Percentiles rank a stretch among this genome's conserved stretches.
Conservation (phyloP, 1,284 basidiomycete genomes). For the Phlebopus sp. region DNA sequence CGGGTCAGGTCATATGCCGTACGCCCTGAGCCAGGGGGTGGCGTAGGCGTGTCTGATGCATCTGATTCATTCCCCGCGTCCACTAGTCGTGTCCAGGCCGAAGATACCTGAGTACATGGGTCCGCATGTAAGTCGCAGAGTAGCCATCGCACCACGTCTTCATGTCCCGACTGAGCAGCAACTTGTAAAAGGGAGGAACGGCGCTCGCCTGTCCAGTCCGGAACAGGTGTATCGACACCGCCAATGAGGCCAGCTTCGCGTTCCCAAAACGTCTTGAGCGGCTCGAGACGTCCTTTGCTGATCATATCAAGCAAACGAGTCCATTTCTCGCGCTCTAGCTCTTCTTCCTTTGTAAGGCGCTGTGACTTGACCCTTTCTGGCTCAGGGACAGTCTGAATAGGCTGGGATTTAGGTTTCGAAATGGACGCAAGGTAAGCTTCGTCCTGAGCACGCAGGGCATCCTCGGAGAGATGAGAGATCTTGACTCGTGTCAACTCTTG, state of each 20-base stretch:
- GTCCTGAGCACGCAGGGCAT: slow-evolving; percentile 81
- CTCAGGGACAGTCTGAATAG: slow-evolving; percentile 32
- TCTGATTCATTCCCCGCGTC: slow-evolving; percentile 35
- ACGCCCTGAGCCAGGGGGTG: slow-evolving; percentile 39
- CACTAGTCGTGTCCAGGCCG: slow-evolving; percentile 28
- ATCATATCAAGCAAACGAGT: slow-evolving; percentile 85
- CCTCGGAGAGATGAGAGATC: slow-evolving; percentile 82
- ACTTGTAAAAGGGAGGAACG: slow-evolving; percentile 75
- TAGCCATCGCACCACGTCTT: slow-evolving; percentile 75
- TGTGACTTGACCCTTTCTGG: slow-evolving; percentile 49
- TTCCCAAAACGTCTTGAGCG: slow-evolving; percentile 78
- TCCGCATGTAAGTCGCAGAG: slow-evolving; percentile 80
- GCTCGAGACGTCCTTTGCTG: slow-evolving; percentile 78
- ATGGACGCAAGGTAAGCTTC: slow-evolving; percentile 84
- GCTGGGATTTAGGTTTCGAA: slow-evolving; percentile 65
- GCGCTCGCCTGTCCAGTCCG: slow-evolving; percentile 62
- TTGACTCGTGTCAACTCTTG: slow-evolving; percentile 86
- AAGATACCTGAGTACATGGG: slow-evolving; percentile 73
- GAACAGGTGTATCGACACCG: slow-evolving; percentile 58
- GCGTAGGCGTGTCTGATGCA: slow-evolving; percentile 26
- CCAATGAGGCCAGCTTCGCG: slow-evolving; percentile 65
- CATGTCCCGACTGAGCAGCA: slow-evolving; percentile 74
- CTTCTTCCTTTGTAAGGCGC: slow-evolving; percentile 77
- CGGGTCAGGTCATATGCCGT: slow-evolving; percentile 87
- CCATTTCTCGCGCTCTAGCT: slow-evolving; percentile 75